Base-by-base conservation (phyloP, 306 rosid species). In the Crotalaria pallida region DNA sequence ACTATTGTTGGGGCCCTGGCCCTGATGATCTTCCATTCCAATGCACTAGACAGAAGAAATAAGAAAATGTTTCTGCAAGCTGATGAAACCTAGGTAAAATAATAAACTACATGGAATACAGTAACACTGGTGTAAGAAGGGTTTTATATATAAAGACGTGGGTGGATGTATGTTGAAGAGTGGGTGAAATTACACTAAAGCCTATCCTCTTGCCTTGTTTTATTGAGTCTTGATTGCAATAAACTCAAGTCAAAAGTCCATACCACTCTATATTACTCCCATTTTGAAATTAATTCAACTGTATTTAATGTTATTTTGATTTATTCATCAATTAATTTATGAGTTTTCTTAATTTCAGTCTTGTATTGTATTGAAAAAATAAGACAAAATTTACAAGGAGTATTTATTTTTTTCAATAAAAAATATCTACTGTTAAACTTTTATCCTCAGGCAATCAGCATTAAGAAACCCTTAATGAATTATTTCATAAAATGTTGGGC, bases 11-110 rank as follows among this genome's bases (percentile, higher is more conserved):
- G 71, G 65, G 47, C 80, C 81, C 15, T 78, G 79, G 84, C 18
- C 77, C 41, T 47, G 29, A 73, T 47, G 29, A 73, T 80, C 83
- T 86, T 85, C 96, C 93, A 87, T 89, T 50, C 58, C 62, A 27
- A 71, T 27, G 41, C 16, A n/a, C n/a, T n/a, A n/a, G n/a, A n/a
- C n/a, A 45, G 36, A 45, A 65, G 19, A 53, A 65, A 16, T 69
- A 77, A 49, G 21, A 65, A 70, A 33, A 17, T 70, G 80, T 60
- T 57, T 65, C 50, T 72, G n/a, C 60, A 76, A 79, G 63, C 72
- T 76, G 70, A 80, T 76, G 77, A 80, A 77, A 78, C 83, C 80
- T 73, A 84, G 82, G 80, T 65, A 70, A 49, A 79, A 21, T 64
- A 74, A 69, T 27, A 31, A 73, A 64, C 70, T 56, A 62, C 74